Conservation (phyloP, 768 basidiomycete genomes). For the Coprinellus aureogranulatus region DNA sequence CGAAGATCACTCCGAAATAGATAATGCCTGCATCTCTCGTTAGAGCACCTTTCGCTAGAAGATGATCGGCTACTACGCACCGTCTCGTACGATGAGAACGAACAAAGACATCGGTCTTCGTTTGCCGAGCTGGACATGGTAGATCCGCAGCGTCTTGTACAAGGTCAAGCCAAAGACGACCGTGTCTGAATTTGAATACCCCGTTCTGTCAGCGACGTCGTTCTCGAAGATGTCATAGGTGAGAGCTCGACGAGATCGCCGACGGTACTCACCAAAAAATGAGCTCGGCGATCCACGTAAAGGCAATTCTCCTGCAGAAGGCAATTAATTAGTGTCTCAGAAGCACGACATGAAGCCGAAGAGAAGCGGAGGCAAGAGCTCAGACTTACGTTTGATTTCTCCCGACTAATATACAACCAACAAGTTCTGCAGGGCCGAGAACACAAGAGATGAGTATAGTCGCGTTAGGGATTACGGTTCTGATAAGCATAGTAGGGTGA, state of each 20-base stretch:
- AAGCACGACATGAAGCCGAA: background rate
- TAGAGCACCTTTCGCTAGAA: too few species aligned
- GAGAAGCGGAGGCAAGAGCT: background rate
- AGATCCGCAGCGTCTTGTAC: slow-evolving; percentile 21
- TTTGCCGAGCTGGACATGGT: slow-evolving; percentile 6
- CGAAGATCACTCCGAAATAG: slow-evolving; percentile 33
- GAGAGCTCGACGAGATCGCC: too few species aligned
- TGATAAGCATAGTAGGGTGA: background rate
- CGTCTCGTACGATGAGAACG: slow-evolving; percentile 31
- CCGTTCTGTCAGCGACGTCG: background rate
- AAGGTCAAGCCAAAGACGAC: slow-evolving; percentile 30
- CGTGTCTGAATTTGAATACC: slow-evolving; percentile 20
- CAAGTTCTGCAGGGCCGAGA: slow-evolving; percentile 20
- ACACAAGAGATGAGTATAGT: too few species aligned
- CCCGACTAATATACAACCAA: slow-evolving; percentile 37
- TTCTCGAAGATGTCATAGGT: background rate
- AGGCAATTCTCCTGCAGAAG: slow-evolving; percentile 28
- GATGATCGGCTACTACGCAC: slow-evolving; percentile 13
- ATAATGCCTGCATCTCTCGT: slow-evolving; percentile 21
- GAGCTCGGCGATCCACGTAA: slow-evolving; percentile 37
- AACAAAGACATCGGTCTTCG: slow-evolving; percentile 20
- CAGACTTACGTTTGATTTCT: slow-evolving; percentile 22
- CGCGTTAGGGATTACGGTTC: background rate
- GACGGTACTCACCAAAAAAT: slow-evolving; percentile 25
- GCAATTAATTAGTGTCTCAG: background rate